These are phyloP conservation scores for Actinomucor elegans DNA, from an alignment of 371 early-diverging fungal species.

Conservation along the genomic window DNA sequence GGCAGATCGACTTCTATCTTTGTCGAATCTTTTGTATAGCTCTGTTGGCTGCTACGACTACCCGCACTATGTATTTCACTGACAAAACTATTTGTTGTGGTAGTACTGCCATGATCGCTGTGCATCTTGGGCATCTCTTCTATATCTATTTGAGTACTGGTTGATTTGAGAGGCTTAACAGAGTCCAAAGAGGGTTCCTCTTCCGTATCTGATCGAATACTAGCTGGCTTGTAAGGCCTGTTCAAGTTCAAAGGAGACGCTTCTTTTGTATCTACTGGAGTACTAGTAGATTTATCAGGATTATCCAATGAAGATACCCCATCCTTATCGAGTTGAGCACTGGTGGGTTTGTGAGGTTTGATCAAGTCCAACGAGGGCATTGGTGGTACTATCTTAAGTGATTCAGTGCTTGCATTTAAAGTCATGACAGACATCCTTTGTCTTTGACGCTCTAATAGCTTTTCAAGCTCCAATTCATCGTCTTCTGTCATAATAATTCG, in stretches of 20 bases:
- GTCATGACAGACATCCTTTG: constrained; percentile 14
- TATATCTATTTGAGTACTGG: not conserved
- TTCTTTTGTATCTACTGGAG: not conserved
- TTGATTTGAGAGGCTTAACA: not conserved
- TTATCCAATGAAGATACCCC: too few species aligned
- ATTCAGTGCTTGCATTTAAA: constrained; percentile 7
- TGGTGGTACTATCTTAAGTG: constrained; percentile 9
- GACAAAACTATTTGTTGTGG: not conserved
- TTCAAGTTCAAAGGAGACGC: too few species aligned
- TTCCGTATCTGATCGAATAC: not conserved
- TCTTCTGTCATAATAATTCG: constrained; percentile 38
- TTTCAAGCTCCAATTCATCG: constrained; percentile 42
- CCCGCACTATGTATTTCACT: not conserved
- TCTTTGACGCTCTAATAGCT: constrained; percentile 23
- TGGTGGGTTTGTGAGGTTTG: constrained; percentile 2
- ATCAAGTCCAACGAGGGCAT: constrained; percentile 12
- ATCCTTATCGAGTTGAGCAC: not conserved
- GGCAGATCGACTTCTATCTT: not conserved
- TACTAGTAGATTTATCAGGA: not conserved
- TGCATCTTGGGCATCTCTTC: not conserved
- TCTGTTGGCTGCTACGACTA: not conserved
- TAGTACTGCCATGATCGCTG: constrained; percentile 5
- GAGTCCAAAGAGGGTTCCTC: too few species aligned
- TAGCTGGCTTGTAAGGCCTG: not conserved
- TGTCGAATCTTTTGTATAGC: not conserved